Percentiles rank a stretch among this genome's conserved stretches.
Conservation (phyloP, 129 eudicot genomes). For the Lonicera japonica region DNA sequence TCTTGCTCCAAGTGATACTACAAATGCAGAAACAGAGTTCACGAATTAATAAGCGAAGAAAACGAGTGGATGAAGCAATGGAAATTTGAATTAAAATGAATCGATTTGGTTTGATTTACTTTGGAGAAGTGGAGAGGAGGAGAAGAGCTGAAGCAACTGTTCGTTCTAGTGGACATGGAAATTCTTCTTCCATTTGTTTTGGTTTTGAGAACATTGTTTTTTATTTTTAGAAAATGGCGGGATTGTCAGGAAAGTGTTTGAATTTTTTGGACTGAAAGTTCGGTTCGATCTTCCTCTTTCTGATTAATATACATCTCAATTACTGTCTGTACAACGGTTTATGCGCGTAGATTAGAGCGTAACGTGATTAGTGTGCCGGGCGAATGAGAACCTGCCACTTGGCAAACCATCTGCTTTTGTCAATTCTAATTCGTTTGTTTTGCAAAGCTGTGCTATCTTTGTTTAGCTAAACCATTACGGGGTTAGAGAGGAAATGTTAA, state of each 20-base stretch:
- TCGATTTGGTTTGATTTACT: conserved; percentile 19
- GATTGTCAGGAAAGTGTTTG: conserved; percentile 6
- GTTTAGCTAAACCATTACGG: too few relatives aligned
- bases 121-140: conserved; percentile 43
- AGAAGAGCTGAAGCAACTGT: conserved; percentile 71
- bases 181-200: conserved; percentile 14
- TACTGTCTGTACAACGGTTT: background rate
- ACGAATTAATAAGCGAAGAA: background rate
- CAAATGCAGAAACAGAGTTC: background rate
- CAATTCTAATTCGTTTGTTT: too few relatives aligned
- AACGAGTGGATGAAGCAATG: background rate
- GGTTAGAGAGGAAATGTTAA: too few relatives aligned
- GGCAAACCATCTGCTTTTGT: too few relatives aligned
- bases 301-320: background rate
- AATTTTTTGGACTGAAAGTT: conserved; percentile 12
- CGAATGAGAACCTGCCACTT: too few relatives aligned
- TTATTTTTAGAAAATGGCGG: conserved; percentile 19
- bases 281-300: background rate
- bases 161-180: conserved; percentile 46
- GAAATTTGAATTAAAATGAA: background rate
- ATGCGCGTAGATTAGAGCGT: too few relatives aligned
- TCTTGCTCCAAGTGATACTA: conserved; percentile 21
- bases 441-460: too few relatives aligned
- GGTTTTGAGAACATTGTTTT: too few relatives aligned
- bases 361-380: too few relatives aligned